Evolutionary conservation across 352 stramenopile genomes (phyloP), one percentile per base, ranked within the genome.

Genomic region (Aphanomyces stellatus): DNA sequence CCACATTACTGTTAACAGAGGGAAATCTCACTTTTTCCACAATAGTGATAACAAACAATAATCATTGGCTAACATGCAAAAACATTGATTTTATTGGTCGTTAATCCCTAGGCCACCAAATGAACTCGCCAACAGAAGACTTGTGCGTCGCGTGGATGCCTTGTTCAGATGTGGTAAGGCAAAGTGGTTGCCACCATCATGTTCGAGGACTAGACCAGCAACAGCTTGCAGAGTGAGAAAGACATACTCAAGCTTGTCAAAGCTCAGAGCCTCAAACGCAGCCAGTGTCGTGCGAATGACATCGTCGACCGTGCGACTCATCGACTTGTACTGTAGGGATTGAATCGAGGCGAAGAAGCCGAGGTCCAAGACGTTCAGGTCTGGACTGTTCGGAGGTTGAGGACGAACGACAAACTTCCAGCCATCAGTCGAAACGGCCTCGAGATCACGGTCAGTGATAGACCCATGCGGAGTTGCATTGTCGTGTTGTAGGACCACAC

Each of bases 321-420:
- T 25, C 59, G 48, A 28, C 30, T 48, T 17, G 31, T 70, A 62
- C 25, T 74, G 71, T 10, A 72, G 33, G 0, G 42, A 46, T 57
- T 79, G 61, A 13, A 75, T 69, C 0, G 69, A 71, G 6, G 64
- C 37, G 35, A 78, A 76, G 17, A 70, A 70, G 24, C 60, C 66
- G 3, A 72, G 51, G 30, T 79, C 71, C 4, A 76, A 40, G 0
- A 73, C 65, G 27, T 75, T 79, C n/a, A 69, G 46, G 31, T 77
- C 69, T 1, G 74, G 66, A 2, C 62, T 72, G 31, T 76, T 75
- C 3, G 67, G 27, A 8, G 65, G 69, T 43, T 79, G 69, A 49
- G 7, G 71, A 1, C 60, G 11, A 0, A 76, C 17, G 1, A 49
- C 56, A 33, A 79, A 71, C 22, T 74, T 55, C 63, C 73, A 76